Base-by-base conservation (phyloP, 2,329 filamentous ascomycete genomes). In the Colletotrichum tropicale region DNA sequence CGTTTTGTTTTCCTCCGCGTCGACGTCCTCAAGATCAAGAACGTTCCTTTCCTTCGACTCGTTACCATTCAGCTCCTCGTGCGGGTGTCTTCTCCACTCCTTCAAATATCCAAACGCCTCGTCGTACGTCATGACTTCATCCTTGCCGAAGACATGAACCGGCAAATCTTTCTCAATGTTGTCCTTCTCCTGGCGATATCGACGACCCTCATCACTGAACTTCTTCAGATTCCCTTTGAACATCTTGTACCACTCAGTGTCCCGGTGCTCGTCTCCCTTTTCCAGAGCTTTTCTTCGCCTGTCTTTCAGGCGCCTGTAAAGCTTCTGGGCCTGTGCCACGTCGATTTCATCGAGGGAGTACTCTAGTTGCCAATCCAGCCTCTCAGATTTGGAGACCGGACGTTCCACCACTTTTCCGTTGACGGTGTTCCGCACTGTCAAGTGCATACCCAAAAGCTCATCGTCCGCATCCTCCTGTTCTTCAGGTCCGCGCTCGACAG, bases 341-440 rank as follows among this genome's bases (percentile, higher is more conserved):
- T 84, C 68, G 3, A 96, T 86, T 78, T 96, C 94, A 61, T 90
- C 89, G 64, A 98, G 85, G 43, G 92, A 89, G 84, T 98, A 98
- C 79, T 97, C 92, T n/a, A 98, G 87, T 1, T 86, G 83, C 96
- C 96, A 98, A 78, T 92, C 74, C 81, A 83, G 8, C 12, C 24
- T 16, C 80, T 36, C 0, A 67, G 83, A 61, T 93, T 82, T 16
- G 0, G 87, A 79, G 2, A 84, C 78, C 0, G 95, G 94, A 5
- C 95, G 92, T 0, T 86, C 81, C 2, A 95, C 91, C 70, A 90
- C 89, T 15, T 86, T 70, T 21, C 90, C 93, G 80, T 97, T 93
- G 70, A 98, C 90, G 77, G 90, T 91, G 86, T 94, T 97, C 78
- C 91, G 91, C 66, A 95, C 87, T 0, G 91, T 93, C 71, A 98